Percentiles rank a stretch among this genome's conserved stretches.
phyloP scores from a whole-genome alignment of 2,329 filamentous ascomycete genomes.

The Exophiala sp. region DNA sequence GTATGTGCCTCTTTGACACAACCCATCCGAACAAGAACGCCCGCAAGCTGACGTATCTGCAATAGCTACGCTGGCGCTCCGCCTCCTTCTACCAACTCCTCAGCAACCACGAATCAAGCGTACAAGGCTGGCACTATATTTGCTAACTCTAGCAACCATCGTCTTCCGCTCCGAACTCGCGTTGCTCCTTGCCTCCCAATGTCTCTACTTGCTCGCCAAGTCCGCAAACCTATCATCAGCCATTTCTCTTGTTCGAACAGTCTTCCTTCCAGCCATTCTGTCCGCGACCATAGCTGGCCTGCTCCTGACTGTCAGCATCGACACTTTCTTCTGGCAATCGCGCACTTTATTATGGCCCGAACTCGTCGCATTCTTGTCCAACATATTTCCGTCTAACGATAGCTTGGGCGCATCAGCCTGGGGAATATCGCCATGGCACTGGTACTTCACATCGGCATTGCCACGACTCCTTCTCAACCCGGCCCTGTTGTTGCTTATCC shows the following conservation, averaged over 20 bases:
- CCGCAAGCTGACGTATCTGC: background rate
- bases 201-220: constrained; percentile 57
- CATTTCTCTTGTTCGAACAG: constrained; percentile 17
- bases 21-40: background rate
- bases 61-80: constrained; percentile 41
- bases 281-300: constrained; percentile 66
- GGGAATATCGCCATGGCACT: constrained; percentile 82
- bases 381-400: constrained; percentile 71
- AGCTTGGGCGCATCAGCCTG: constrained; percentile 64
- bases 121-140: constrained; percentile 63
- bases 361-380: constrained; percentile 83
- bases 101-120: constrained; percentile 39
- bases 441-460: constrained; percentile 77
- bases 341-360: constrained; percentile 78
- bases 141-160: constrained; percentile 75
- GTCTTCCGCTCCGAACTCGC: constrained; percentile 90
- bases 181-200: constrained; percentile 68
- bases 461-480: constrained; percentile 85
- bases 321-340: constrained; percentile 90
- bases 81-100: constrained; percentile 43
- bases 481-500: constrained; percentile 40
- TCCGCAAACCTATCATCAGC: constrained; percentile 33
- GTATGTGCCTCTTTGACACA: constrained; percentile 48
- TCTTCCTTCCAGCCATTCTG: constrained; percentile 63
- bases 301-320: constrained; percentile 66